Evolutionary conservation across 2,329 filamentous ascomycete genomes (phyloP).

Genomic region (Rutstroemia sp.): DNA sequence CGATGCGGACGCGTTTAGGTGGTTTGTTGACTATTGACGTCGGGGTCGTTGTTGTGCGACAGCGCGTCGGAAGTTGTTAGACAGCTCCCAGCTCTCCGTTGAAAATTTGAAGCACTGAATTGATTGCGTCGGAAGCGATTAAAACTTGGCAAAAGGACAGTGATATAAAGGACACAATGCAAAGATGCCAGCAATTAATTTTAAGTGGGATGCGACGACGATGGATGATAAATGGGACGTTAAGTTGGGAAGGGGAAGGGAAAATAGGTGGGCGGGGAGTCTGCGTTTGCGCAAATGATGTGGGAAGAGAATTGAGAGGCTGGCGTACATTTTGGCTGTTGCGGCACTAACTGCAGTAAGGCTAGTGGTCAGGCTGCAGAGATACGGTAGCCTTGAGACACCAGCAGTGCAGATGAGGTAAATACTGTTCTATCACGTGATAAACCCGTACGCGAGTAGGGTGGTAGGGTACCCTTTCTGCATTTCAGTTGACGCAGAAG

Average conservation of each 20-base stretch:
- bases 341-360: no score
- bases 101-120: background rate
- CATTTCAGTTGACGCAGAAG: background rate
- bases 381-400: no score
- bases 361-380: no score
- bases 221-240: background rate
- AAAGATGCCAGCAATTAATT: background rate
- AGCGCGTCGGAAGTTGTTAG: conserved; percentile 3
- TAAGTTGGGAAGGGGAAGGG: background rate
- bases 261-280: conserved; percentile 1
- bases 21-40: background rate
- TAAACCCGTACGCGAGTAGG: no score
- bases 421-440: no score
- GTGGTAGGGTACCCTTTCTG: no score
- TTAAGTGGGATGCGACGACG: background rate
- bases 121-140: background rate
- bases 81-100: background rate
- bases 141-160: background rate
- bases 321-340: background rate
- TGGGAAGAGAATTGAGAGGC: conserved; percentile 7
- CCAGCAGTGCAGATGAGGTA: no score
- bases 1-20: background rate
- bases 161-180: background rate
- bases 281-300: background rate
- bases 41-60: background rate